Evolutionary conservation across 1,284 basidiomycete species (phyloP).

Genomic region (Hemileia vastatrix): DNA sequence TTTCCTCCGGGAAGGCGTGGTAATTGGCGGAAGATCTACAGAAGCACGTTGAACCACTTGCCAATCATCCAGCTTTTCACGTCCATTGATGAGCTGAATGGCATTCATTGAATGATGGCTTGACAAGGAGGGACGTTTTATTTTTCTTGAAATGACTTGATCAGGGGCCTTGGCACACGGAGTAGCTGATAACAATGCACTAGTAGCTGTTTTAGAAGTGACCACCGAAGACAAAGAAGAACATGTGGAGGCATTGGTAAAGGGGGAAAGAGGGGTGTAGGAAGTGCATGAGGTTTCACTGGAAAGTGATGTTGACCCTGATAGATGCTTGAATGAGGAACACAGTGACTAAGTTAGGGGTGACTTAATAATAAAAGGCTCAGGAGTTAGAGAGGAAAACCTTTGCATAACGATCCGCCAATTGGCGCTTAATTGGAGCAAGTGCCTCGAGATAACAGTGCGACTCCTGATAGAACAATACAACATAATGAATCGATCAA

Average conservation of each 20-base stretch:
- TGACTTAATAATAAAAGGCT: neutral
- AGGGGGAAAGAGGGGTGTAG: neutral
- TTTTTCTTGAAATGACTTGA: too few relatives aligned
- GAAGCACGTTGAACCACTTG: too few relatives aligned
- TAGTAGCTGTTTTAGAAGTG: too few relatives aligned
- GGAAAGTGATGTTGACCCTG: too few relatives aligned
- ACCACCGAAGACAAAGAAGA: neutral
- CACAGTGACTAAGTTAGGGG: neutral
- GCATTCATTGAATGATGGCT: neutral
- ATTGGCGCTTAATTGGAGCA: neutral
- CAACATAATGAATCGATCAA: neutral
- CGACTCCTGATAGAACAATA: slow-evolving; percentile 2
- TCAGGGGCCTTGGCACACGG: too few relatives aligned
- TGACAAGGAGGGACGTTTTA: neutral
- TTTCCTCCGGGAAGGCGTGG: neutral
- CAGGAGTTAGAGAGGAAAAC: neutral
- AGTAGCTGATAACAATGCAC: too few relatives aligned
- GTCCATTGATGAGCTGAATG: neutral
- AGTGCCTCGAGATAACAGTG: slow-evolving; percentile 2
- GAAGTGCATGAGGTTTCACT: neutral
- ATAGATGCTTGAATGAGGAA: too few relatives aligned
- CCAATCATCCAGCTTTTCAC: neutral
- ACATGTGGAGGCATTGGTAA: neutral
- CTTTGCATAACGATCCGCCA: neutral
- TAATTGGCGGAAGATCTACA: neutral